Evolutionary conservation across 371 early-diverging fungal species (phyloP).

Genomic region (Syncephalis plumigaleata): DNA sequence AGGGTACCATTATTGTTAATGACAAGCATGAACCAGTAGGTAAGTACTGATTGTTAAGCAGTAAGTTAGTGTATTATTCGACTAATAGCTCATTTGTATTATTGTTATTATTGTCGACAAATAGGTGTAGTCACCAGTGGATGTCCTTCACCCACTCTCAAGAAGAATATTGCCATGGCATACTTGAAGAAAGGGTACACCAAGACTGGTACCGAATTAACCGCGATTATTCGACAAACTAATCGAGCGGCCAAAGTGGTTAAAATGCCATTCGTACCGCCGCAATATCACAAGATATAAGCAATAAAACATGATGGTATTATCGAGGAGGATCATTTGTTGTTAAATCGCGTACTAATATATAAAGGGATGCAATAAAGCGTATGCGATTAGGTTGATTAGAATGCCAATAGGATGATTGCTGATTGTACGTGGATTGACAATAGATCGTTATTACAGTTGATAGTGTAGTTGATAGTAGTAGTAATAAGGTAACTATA

Average conservation of each 20-base stretch:
- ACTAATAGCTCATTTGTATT: conserved; percentile 6
- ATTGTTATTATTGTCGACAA: background rate
- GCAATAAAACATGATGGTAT: too few relatives aligned
- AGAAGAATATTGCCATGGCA: conserved; percentile 95
- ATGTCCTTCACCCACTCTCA: conserved; percentile 80
- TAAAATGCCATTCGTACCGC: conserved; percentile 92
- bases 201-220: conserved; percentile 73
- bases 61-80: background rate
- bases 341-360: too few relatives aligned
- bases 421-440: too few relatives aligned
- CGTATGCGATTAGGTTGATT: too few relatives aligned
- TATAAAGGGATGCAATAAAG: too few relatives aligned
- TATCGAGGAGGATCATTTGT: too few relatives aligned
- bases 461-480: too few relatives aligned
- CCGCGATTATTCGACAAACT: conserved; percentile 78
- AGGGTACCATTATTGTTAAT: conserved; percentile 53
- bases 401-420: too few relatives aligned
- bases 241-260: conserved; percentile 62
- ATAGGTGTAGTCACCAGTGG: conserved; percentile 81
- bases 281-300: conserved; percentile 46
- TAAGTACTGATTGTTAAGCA: background rate
- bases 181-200: conserved; percentile 76
- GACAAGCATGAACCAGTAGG: conserved; percentile 31
- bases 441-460: too few relatives aligned
- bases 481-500: too few relatives aligned